Conservation (phyloP, 2,329 filamentous ascomycete species). For the Nigrospora sphaerica region DNA sequence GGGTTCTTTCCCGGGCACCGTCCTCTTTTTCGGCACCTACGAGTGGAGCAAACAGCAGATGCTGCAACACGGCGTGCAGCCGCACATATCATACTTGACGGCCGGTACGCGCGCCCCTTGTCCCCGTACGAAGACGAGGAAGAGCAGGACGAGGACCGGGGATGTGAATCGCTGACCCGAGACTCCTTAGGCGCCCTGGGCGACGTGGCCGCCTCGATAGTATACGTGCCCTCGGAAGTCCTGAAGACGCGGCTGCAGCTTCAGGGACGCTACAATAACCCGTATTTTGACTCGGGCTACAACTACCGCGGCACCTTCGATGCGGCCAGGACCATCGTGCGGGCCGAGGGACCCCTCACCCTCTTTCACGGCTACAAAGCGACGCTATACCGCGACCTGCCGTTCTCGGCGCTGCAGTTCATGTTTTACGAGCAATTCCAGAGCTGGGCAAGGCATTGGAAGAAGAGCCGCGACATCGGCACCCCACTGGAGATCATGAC, state of each 20-base stretch:
- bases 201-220: constrained; percentile 82
- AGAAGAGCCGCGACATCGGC: constrained; percentile 77
- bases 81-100: constrained; percentile 77
- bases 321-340: constrained; percentile 77
- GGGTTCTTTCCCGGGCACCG: constrained; percentile 88
- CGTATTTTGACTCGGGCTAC: constrained; percentile 87
- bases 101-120: constrained; percentile 52
- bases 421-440: constrained; percentile 97
- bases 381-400: constrained; percentile 87
- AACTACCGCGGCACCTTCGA: constrained; percentile 86
- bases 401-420: constrained; percentile 94
- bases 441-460: constrained; percentile 70
- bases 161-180: neutral
- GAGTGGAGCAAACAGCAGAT: constrained; percentile 89
- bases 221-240: constrained; percentile 96
- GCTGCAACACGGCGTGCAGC: constrained; percentile 75
- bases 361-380: constrained; percentile 97
- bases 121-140: neutral
- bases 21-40: constrained; percentile 94
- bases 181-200: constrained; percentile 70
- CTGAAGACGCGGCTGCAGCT: constrained; percentile 95
- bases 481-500: constrained; percentile 80
- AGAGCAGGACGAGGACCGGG: neutral
- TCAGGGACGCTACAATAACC: constrained; percentile 92
- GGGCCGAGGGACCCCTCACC: constrained; percentile 73